Base-by-base conservation (phyloP, 768 basidiomycete species). In the Leccinum arenicola region DNA sequence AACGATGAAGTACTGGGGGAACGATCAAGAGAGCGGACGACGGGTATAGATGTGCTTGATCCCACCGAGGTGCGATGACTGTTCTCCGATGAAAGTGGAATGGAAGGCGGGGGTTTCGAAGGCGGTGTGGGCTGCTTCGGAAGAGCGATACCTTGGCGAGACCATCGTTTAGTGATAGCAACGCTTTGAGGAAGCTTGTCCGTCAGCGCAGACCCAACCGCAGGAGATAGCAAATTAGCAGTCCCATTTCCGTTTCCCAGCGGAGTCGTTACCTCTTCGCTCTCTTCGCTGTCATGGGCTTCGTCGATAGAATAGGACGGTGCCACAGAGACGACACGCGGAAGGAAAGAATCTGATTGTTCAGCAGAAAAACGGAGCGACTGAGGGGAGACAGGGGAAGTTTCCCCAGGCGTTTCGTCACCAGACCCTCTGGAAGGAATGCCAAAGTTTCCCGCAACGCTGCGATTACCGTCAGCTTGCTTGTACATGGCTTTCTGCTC, bases 111-210 rank as follows among this genome's bases (percentile, higher is more conserved):
- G 15, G 87, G 85, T 6, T 84, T 87, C 27, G 74, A 79, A 2
- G 87, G 85, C 10, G 86, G 86, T 5, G 82, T 82, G 52, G 78
- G 68, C 50, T 80, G 78, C 21, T 81, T 78, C 9, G 86, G 86
- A 31, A 80, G 61, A 76, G 68, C 27, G 66, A 66, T 36, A 14
- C 78, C 77, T 61, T 82, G 83, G 53, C 82, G 76, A 38, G 85
- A 85, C 84, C 85, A 84, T 54, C 84, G 75, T 55, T 77, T 78
- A 10, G 70, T 70, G 43, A 70, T 55, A n/a, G 68, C 69, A 19
- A 55, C 40, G 29, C 60, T 69, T 17, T 63, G 59, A 10, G 40
- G 53, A 35, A 52, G 61, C 15, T 56, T 65, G 6, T 77, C 80
- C 25, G 73, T 59, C 6, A 80, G 62, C 5, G 58, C 33, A 19